Base-by-base conservation (phyloP, 2,329 filamentous ascomycete species). In the Mycosphaerella arachidis region DNA sequence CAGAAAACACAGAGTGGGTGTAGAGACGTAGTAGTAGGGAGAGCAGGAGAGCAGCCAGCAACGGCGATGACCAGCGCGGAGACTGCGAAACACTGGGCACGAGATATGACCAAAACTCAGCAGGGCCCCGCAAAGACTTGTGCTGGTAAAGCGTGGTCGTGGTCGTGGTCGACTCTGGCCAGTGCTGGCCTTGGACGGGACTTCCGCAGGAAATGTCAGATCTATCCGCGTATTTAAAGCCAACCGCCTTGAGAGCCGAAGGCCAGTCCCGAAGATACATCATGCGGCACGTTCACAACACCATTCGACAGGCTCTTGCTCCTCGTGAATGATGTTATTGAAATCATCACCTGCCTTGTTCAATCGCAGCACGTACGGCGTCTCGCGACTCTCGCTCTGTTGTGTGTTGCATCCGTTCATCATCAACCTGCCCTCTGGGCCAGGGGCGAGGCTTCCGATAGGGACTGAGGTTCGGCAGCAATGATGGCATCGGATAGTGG, bases 21-120 rank as follows among this genome's bases (percentile, higher is more conserved):
- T 8, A 7, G n/a, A n/a, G 7, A 43, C 13, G 13, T 43, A 43
- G 5, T 43, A 43, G 40, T 43, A 18, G 40, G 40, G 40, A 43
- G 40, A 16, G 40, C 40, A 43, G 40, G 40, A 43, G 40, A 16
- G 40, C 40, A 43, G 40, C 40, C 13, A 43, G 40, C 43, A 55
- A 46, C 33, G 35, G 33, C 43, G 53, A 55, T 27, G 10, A 43
- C 54, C 53, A 55, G 43, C 53, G 53, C 53, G 33, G 43, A 37
- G 7, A 43, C 16, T n/a, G 40, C 40, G 40, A 43, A 43, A 43
- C 40, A 43, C 40, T 16, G 37, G 27, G 50, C 27, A 53, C 50
- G 48, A 33, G 29, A 52, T 20, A 50, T 27, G 46, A 50, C 46
- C 46, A 50, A 29, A 48, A 50, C 48, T 50, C 48, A 43, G 40